A percentile compares a stretch with the other conserved stretches of the same genome.
These are phyloP conservation scores for Acanthamoeba triangularis DNA, from an alignment of 208 protist species.

Conservation along the genomic window DNA sequence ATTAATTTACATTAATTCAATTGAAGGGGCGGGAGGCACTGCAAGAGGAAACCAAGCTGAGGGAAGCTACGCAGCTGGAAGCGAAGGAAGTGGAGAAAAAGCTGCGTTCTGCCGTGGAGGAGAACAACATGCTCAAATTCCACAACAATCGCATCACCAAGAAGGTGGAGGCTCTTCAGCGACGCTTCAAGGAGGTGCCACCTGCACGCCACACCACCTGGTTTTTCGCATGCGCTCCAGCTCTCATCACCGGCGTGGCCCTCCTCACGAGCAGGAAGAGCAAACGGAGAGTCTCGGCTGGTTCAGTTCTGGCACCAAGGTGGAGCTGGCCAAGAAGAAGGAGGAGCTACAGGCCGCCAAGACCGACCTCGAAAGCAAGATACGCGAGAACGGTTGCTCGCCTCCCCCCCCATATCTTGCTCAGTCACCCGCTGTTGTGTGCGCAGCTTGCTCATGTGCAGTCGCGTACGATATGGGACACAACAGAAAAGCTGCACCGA, in stretches of 20 bases:
- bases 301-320: slow-evolving; percentile 53
- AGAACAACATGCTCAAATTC: slow-evolving; percentile 65
- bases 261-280: neutral
- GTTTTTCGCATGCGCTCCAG: neutral
- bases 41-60: slow-evolving; percentile 1
- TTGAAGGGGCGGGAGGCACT: slow-evolving; percentile 27
- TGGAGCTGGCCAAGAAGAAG: slow-evolving; percentile 53
- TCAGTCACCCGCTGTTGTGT: neutral
- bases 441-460: neutral
- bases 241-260: neutral
- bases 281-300: slow-evolving; percentile 40
- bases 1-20: neutral
- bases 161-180: slow-evolving; percentile 50
- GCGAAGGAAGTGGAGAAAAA: slow-evolving; percentile 56
- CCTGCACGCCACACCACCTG: neutral
- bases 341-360: slow-evolving; percentile 28
- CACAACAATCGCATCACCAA: slow-evolving; percentile 66
- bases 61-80: neutral
- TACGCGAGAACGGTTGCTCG: slow-evolving; percentile 12
- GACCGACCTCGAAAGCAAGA: slow-evolving; percentile 36
- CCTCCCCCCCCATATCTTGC: neutral
- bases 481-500: slow-evolving; percentile 45
- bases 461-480: neutral
- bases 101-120: slow-evolving; percentile 38
- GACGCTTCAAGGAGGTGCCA: slow-evolving; percentile 51